phyloP scores from a whole-genome alignment of 768 basidiomycete species.

The Paxillus rubicundulus region DNA sequence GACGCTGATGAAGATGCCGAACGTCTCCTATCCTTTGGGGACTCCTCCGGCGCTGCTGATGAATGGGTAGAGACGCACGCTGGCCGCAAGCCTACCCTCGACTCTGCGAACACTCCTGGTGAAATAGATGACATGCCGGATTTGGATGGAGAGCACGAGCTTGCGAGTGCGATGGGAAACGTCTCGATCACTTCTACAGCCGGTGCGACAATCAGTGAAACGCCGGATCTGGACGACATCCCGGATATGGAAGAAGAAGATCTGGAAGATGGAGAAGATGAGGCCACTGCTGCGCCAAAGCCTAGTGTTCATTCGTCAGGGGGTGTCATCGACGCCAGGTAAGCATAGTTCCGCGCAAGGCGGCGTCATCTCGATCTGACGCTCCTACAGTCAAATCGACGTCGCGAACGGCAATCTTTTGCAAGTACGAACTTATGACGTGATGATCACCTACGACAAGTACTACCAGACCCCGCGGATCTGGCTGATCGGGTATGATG shows the following conservation, averaged over 20 bases:
- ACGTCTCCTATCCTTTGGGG: constrained; percentile 81
- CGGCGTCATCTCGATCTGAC: constrained; percentile 1
- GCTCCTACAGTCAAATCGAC: constrained; percentile 50
- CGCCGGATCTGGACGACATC: constrained; percentile 98
- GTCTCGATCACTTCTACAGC: constrained; percentile 42
- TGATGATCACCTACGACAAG: constrained; percentile 99
- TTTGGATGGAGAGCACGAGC: constrained; percentile 56
- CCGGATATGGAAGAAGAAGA: constrained; percentile 99
- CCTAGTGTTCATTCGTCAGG: constrained; percentile 27
- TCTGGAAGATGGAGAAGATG: constrained; percentile 84
- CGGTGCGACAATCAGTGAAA: constrained; percentile 45
- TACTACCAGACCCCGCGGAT: constrained; percentile 98
- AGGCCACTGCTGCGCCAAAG: constrained; percentile 72
- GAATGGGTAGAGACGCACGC: constrained; percentile 99
- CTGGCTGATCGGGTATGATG: constrained; percentile 97
- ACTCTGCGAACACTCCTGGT: constrained; percentile 57
- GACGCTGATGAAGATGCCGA: constrained; percentile 97
- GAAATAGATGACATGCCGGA: constrained; percentile 87
- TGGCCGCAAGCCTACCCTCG: constrained; percentile 55
- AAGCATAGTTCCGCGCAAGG: constrained; percentile 17
- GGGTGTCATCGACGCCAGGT: constrained; percentile 50
- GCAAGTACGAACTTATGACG: constrained; percentile 97
- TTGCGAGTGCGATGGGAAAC: constrained; percentile 43
- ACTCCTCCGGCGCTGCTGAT: constrained; percentile 60
- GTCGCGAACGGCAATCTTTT: constrained; percentile 79